Base-by-base conservation (phyloP, 805 yeast genomes). In the Helenozyma baotianmanensis region DNA sequence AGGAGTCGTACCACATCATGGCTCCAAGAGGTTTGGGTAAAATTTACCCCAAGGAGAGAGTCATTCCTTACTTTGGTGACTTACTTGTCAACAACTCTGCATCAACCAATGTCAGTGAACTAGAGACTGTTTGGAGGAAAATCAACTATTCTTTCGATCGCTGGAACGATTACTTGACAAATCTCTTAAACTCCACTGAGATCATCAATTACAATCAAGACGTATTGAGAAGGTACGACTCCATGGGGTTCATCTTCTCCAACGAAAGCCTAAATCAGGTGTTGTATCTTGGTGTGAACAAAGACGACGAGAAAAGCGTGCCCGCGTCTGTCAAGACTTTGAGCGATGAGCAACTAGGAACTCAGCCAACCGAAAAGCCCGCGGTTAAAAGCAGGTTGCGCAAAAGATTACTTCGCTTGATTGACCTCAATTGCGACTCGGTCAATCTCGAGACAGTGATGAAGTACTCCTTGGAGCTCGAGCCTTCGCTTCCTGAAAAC, bases 31-130 rank as follows among this genome's bases (percentile, higher is more conserved):
- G 94, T 9, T 69, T 90, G 44, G 96, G 96, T 23, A 73, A 74
- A 36, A 64, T 74, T 1, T 87, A 82, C 47, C 74, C 90, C 0
- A 84, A 84, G 49, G 78, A 77, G 30, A 75, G 78, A 34, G 94
- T 84, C 9, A 78, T 90, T 28, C 96, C 97, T 1, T 89, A 80
- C 51, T 89, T 86, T 62, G 97, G 96, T 9, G 97, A 89, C 53
- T 65, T 89, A 43, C 66, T 78, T 8, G 76, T 87, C 12, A 63
- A 63, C 42, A 71, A 65, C 40, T 23, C 42, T 6, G 33, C 38
- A 17, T 34, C 48, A 3, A 35, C 55, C 3, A 62, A 68, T 15
- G 56, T 80, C 31, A 63, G 64, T 37, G 80, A 78, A 30, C 72
- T 83, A 41, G 84, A 80, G 38, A 70, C 75, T 28, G 74, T 79